These are phyloP conservation scores for Thielaviopsis ethacetica DNA, from an alignment of 2,329 filamentous ascomycete genomes.

Conservation along the genomic window DNA sequence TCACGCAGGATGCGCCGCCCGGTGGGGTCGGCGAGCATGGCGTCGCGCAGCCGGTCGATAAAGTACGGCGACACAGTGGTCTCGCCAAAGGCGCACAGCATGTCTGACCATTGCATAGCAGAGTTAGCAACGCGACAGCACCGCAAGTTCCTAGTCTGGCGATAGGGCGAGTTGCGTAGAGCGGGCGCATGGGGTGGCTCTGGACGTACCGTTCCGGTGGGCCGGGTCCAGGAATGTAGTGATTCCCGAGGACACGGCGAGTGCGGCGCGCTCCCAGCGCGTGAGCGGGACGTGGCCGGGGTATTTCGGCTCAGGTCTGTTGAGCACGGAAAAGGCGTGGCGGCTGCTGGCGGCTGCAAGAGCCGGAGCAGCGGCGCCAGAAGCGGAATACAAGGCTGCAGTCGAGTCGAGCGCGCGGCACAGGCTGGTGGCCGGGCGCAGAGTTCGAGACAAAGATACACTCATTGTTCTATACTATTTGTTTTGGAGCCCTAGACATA, in stretches of 20 bases:
- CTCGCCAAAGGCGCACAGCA: slow-evolving; percentile 89
- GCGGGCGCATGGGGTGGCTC: background rate
- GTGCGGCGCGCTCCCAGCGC: slow-evolving; percentile 52
- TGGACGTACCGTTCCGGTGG: slow-evolving; percentile 51
- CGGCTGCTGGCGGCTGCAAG: background rate
- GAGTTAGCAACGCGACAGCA: no score
- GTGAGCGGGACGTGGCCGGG: slow-evolving; percentile 85
- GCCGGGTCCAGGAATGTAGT: slow-evolving; percentile 51
- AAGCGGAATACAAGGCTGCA: background rate
- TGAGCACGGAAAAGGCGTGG: slow-evolving; percentile 59
- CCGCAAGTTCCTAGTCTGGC: background rate
- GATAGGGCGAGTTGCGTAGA: background rate
- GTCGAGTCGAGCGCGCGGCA: background rate
- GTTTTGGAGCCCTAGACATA: no score
- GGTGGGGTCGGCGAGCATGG: slow-evolving; percentile 72
- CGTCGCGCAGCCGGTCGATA: slow-evolving; percentile 76
- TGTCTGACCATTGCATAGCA: slow-evolving; percentile 44
- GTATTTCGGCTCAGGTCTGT: slow-evolving; percentile 75
- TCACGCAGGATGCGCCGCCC: slow-evolving; percentile 84
- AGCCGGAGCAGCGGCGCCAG: background rate
- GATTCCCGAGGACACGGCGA: slow-evolving; percentile 50
- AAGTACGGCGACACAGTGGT: slow-evolving; percentile 90
- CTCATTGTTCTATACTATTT: no score
- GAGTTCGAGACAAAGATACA: no score
- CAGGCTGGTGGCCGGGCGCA: background rate